phyloP scores from a whole-genome alignment of 208 protist species.

The Crithidia fasciculata region DNA sequence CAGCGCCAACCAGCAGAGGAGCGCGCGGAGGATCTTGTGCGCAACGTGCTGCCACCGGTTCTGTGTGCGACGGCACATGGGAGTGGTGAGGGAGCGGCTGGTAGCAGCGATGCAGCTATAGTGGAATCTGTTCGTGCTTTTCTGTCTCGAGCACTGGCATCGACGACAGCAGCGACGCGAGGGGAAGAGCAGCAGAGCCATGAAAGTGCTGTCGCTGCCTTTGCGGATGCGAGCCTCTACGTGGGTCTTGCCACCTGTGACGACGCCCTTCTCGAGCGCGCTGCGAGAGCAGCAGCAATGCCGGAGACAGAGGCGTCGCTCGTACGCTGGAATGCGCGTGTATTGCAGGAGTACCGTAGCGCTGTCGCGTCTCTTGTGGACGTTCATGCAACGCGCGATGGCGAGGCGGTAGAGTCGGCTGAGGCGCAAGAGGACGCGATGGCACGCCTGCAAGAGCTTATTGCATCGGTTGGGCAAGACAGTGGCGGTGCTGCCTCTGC shows the following conservation, averaged over 20 bases:
- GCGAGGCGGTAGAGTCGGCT: background rate
- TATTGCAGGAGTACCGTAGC: slow-evolving; percentile 10
- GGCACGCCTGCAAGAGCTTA: background rate
- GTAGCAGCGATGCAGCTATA: background rate
- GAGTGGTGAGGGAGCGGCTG: no score
- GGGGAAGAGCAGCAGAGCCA: background rate
- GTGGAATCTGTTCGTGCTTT: background rate
- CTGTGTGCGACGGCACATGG: background rate
- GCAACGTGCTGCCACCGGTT: background rate
- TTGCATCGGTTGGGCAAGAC: background rate
- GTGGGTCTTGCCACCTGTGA: slow-evolving; percentile 20
- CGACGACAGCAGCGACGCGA: background rate
- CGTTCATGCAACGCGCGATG: background rate
- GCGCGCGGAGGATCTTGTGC: background rate
- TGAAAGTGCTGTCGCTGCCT: background rate
- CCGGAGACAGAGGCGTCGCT: background rate
- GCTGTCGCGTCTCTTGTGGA: background rate
- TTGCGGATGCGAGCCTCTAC: slow-evolving; percentile 28
- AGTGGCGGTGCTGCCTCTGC: background rate
- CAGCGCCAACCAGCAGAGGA: background rate
- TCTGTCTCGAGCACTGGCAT: background rate
- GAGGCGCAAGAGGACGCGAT: background rate
- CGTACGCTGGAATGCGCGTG: background rate
- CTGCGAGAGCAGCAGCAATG: slow-evolving; percentile 4
- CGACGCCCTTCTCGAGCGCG: slow-evolving; percentile 19